Evolutionary conservation across 208 protist species (phyloP), one percentile per base, ranked within the genome.

Genomic region (Trichomonas vaginalis): DNA sequence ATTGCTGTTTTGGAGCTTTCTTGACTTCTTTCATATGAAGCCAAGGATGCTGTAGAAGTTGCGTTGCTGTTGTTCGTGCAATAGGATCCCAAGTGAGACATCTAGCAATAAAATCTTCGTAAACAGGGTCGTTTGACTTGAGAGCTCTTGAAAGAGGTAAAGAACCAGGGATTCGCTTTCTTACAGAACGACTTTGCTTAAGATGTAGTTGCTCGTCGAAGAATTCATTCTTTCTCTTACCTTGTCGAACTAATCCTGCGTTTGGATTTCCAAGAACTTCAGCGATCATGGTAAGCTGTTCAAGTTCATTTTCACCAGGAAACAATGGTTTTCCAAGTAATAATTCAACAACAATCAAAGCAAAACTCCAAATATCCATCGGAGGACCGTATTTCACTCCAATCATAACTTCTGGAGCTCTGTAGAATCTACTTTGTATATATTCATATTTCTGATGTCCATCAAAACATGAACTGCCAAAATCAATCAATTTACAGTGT

Each of bases 341-440:
- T 95, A 99, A 97, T 96, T 99, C 99, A 1, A 99, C 98, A 2
- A 99, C 96, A 95, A 99, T 99, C 96, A 99, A 99, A 17, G 98
- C 99, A 8, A 99, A 97, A 12, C 97, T 98, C 99, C 99, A 99
- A 96, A 99, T 99, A 95, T 96, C 95, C 49, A 96, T 96, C 37
- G 80, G 87, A 21, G 95, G 95, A 8, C 61, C 82, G 21, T 96
- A 96, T 46, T 56, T 27, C 17, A 96, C 32, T 14, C 96, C 96
- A 0, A 96, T 39, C 17, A 96, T 47, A 37, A 99, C 98, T 96
- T 99, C 98, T 45, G 98, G 98, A 23, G 98, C 97, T 37, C 98
- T 92, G 96, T 99, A 99, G 96, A 98, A 98, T 97, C 99, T 51
- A 23, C 95, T 96, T 96, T 99, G 98, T 97, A 99, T 98, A 98